Evolutionary conservation across 164 flowering plant species (phyloP), one percentile per base, ranked within the genome.

Genomic region (Umbilicus rupestris): DNA sequence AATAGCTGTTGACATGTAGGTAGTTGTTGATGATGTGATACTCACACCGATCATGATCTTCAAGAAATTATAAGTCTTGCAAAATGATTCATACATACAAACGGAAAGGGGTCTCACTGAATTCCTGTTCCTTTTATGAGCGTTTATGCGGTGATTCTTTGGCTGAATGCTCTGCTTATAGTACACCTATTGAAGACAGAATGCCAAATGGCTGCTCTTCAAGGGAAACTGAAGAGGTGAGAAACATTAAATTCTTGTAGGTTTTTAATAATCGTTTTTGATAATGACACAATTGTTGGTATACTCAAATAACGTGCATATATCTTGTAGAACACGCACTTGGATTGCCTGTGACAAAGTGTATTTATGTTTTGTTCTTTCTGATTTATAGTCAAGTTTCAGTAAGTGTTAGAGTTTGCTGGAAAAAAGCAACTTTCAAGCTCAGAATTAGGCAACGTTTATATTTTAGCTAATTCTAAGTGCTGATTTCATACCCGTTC

Each of bases 71-170:
- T 14, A 12, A 26, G 26, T 55, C 33, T 55, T 9, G 60, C 33
- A 28, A 55, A 14, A 55, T 55, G 60, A 55, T 55, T 55, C 60
- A 26, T 16, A 55, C 60, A 16, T 55, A 55, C 60, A 55, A 28
- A 28, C 60, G 60, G 5, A 55, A 55, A 28, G 19, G 60, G 60
- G 19, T 33, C 1, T 55, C 60, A 4, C 19, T 26, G 19, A 28
- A 55, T 28, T 26, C 60, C 2, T 55, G 33, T 28, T 55, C 60
- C 2, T 55, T 26, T 55, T 55, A 26, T 55, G 60, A 55, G 60
- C 33, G 60, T 29, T 28, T 55, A 28, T 55, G 33, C 3, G 60
- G 60, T 14, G 35, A 55, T 28, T 12, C 60, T 11, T 11, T 55
- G 19, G 60, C 60, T 55, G 60, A 55, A 3, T 55, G 60, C 14